Conservation (phyloP, 176 grass and related monocot genomes). For the Poa pratensis region DNA sequence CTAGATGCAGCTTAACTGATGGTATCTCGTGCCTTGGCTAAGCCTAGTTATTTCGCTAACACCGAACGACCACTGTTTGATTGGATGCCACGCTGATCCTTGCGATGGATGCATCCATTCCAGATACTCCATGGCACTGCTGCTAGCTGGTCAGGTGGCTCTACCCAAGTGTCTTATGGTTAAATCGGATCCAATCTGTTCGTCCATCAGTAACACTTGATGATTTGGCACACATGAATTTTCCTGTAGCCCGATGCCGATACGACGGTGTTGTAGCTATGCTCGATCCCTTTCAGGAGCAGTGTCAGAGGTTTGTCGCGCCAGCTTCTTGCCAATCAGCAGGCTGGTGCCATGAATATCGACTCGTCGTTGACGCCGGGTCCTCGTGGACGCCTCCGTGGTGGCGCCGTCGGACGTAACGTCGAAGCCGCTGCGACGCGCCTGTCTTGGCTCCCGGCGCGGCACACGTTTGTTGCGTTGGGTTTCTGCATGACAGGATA, state of each 20-base stretch:
- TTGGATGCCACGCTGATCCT: background rate
- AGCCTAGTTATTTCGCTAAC: background rate
- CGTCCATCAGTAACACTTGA: background rate
- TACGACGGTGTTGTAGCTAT: slow-evolving; percentile 31
- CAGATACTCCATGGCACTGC: slow-evolving; percentile 18
- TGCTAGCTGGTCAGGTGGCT: slow-evolving; percentile 23
- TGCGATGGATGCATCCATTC: background rate
- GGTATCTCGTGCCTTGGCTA: background rate
- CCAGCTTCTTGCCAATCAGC: slow-evolving; percentile 1
- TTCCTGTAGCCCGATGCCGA: slow-evolving; percentile 44
- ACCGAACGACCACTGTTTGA: background rate
- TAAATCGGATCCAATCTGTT: slow-evolving; percentile 40
- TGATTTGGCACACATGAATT: slow-evolving; percentile 21
- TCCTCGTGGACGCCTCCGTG: slow-evolving; percentile 13
- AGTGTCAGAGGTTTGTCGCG: slow-evolving; percentile 7
- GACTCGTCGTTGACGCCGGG: slow-evolving; percentile 6
- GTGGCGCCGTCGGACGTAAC: slow-evolving; percentile 26
- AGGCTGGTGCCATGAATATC: background rate
- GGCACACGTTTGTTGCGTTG: slow-evolving; percentile 17
- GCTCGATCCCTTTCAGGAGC: slow-evolving; percentile 41
- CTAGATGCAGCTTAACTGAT: slow-evolving; percentile 3
- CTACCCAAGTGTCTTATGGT: slow-evolving; percentile 5
- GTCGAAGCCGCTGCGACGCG: slow-evolving; percentile 33
- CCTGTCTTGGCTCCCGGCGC: slow-evolving; percentile 16
- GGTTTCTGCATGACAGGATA: slow-evolving; percentile 13